Percentiles rank a stretch among this genome's conserved stretches.
Evolutionary conservation across 768 basidiomycete genomes (phyloP).

Genomic region (Lyophyllum shimeji): DNA sequence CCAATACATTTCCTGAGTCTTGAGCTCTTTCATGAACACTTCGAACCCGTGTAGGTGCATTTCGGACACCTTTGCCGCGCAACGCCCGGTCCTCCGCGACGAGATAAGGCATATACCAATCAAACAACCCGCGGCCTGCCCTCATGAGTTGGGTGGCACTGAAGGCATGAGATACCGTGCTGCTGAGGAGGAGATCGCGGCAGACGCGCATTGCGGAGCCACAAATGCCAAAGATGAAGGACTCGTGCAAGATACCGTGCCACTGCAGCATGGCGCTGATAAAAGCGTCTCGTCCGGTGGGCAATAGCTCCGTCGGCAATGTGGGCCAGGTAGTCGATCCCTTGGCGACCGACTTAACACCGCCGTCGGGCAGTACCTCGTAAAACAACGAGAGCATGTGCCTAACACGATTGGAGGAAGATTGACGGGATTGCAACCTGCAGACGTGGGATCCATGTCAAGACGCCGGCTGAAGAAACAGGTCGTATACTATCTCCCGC

Average conservation of each 20-base stretch:
- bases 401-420: not conserved
- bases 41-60: not conserved
- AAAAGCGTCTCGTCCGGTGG: not conserved
- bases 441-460: not conserved
- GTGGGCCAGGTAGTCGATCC: not conserved
- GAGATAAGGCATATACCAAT: constrained; percentile 1
- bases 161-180: constrained; percentile 3
- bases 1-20: not conserved
- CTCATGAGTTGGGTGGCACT: not conserved
- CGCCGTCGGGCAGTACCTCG: not conserved
- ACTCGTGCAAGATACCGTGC: constrained; percentile 5
- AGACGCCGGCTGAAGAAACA: not conserved
- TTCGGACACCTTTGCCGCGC: not conserved
- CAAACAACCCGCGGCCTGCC: constrained; percentile 7
- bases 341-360: not conserved
- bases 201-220: not conserved
- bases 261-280: constrained; percentile 13
- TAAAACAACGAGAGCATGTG: not conserved
- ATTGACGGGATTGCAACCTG: not conserved
- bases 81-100: not conserved
- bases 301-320: not conserved
- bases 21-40: not conserved
- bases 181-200: constrained; percentile 7
- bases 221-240: constrained; percentile 2
- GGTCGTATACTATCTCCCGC: not conserved